These are phyloP conservation scores for Galeopsis tetrahit DNA, from an alignment of 257 asterid species.

Conservation along the genomic window DNA sequence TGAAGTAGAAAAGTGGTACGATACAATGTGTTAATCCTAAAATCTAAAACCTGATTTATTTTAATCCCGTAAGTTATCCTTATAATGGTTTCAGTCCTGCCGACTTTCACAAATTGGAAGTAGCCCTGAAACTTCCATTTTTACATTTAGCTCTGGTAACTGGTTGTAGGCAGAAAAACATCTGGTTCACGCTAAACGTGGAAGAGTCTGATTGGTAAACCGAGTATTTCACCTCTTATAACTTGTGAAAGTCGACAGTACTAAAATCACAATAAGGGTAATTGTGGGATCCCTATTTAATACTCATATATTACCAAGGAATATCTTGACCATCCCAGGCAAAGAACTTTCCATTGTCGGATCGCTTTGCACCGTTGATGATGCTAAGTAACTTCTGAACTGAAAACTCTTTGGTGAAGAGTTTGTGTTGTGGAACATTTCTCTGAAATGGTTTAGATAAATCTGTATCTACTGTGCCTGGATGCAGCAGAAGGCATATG, in stretches of 20 bases:
- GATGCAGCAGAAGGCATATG: slow-evolving; percentile 85
- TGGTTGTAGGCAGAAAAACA: too few species aligned
- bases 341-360: slow-evolving; percentile 87
- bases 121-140: too few species aligned
- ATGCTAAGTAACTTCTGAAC: slow-evolving; percentile 73
- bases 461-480: slow-evolving; percentile 98
- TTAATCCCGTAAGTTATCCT: too few species aligned
- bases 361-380: slow-evolving; percentile 54
- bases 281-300: not conserved
- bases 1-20: not conserved
- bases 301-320: slow-evolving; percentile 62
- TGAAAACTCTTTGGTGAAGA: slow-evolving; percentile 81
- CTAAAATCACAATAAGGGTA: too few species aligned
- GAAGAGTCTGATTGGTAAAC: too few species aligned
- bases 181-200: too few species aligned
- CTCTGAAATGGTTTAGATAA: slow-evolving; percentile 85
- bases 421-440: slow-evolving; percentile 79
- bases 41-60: slow-evolving; percentile 1
- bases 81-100: too few species aligned
- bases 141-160: too few species aligned
- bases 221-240: too few species aligned
- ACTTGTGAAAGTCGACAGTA: too few species aligned
- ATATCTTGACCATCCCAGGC: slow-evolving; percentile 97
- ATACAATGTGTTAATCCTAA: slow-evolving; percentile 11
- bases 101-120: too few species aligned